Base-by-base conservation (phyloP, 140 eudicot species). In the Cichorium intybus region DNA sequence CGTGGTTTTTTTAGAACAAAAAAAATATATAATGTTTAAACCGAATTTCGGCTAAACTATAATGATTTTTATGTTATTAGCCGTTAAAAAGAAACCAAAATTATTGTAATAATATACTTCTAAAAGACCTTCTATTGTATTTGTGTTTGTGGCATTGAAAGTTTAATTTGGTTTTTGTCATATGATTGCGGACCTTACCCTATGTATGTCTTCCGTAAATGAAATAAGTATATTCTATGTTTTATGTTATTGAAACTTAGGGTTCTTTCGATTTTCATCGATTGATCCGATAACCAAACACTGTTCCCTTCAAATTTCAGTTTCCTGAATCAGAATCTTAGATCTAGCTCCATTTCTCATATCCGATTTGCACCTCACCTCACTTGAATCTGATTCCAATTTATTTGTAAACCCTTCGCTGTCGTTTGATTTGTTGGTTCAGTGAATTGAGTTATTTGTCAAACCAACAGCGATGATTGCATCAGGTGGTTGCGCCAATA, bases 241-340 rank as follows among this genome's bases (percentile, higher is more conserved):
- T 24, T 22, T 12, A 1, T 61, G 14, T 62, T 20, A 47, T 26
- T 10, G 4, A 37, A 53, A 67, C 53, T 67, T 70, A 70, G 75
- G 75, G 75, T 70, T 70, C 62, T 47, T 69, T 16, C 61, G 23
- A 60, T 70, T 60, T 69, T 28, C 48, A n/a, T 34, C 10, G 1
- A 21, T 69, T 43, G 56, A 41, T 69, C 45, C 52, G 50, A 18
- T 69, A 18, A 27, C 50, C 49, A 57, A 57, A 21, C 60, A 41
- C 24, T 17, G 2, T 56, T 43, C 33, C 8, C n/a, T 52, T 50
- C 75, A 10, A 48, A 21, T 33, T 49, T 39, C 56, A 4, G 10
- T 62, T 21, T 10, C 68, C 27, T 17, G 7, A 48, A 48, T 48
- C 26, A 7, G 7, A 31, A 26, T 33, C 51, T 22, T 10, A 31